Conservation (phyloP, 164 flowering plant genomes). For the Macadamia tetraphylla region DNA sequence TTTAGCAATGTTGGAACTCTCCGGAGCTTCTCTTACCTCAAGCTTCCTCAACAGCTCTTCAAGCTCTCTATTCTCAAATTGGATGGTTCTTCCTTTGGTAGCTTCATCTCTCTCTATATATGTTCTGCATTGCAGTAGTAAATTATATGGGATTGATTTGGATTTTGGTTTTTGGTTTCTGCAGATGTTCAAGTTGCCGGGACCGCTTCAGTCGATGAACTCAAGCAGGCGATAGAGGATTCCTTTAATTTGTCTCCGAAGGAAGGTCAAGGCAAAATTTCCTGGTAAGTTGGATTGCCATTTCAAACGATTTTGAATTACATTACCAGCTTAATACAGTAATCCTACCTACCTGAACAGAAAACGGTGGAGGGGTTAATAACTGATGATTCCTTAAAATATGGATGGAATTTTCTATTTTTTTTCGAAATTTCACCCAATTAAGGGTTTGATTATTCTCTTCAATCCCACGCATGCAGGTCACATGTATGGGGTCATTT, state of each 20-base stretch:
- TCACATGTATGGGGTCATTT: slow-evolving; percentile 89
- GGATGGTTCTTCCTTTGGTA: slow-evolving; percentile 82
- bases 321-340: background rate
- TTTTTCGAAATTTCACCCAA: background rate
- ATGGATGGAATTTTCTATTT: background rate
- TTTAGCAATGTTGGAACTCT: slow-evolving; percentile 16
- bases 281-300: slow-evolving; percentile 48
- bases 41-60: slow-evolving; percentile 51
- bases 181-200: slow-evolving; percentile 56
- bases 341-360: background rate
- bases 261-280: slow-evolving; percentile 50
- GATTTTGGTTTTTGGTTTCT: background rate
- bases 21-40: slow-evolving; percentile 34
- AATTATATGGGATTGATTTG: background rate
- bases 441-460: too few relatives aligned
- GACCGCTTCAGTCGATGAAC: slow-evolving; percentile 52
- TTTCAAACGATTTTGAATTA: background rate
- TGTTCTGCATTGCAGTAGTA: background rate
- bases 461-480: slow-evolving; percentile 31
- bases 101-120: background rate
- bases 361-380: background rate
- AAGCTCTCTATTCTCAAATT: slow-evolving; percentile 69
- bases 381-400: background rate
- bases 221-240: slow-evolving; percentile 69
- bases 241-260: slow-evolving; percentile 48